A percentile compares a stretch with the other conserved stretches of the same genome.
phyloP scores from a whole-genome alignment of 2,329 filamentous ascomycete species.

The Epichloe bromicola region DNA sequence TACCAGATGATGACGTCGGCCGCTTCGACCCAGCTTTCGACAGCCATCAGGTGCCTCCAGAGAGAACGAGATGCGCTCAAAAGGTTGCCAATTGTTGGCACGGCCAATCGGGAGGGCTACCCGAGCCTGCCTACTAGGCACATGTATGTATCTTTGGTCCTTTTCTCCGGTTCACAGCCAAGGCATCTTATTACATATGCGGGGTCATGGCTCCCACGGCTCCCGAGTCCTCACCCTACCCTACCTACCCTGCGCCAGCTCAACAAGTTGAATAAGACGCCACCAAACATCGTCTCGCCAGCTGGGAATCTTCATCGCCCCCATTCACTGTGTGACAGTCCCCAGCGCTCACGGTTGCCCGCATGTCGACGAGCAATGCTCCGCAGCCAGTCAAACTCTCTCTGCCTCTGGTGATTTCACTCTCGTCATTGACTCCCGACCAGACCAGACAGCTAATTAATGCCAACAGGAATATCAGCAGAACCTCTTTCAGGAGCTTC shows the following conservation, averaged over 20 bases:
- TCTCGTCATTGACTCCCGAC: not conserved
- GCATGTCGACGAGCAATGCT: constrained; percentile 41
- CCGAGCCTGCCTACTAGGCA: too few species aligned
- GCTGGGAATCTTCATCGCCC: not conserved
- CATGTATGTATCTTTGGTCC: too few species aligned
- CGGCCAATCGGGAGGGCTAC: too few species aligned
- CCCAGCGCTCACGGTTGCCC: constrained; percentile 8
- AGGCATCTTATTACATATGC: too few species aligned
- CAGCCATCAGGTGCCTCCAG: not conserved
- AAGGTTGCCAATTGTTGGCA: too few species aligned
- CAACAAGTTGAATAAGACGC: too few species aligned
- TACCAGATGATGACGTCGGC: constrained; percentile 5
- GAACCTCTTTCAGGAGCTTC: constrained; percentile 81
- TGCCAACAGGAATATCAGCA: constrained; percentile 69
- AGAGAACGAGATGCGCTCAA: not conserved
- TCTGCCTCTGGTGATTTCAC: constrained; percentile 38
- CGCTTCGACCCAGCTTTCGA: not conserved
- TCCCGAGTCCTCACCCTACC: too few species aligned
- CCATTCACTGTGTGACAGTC: not conserved
- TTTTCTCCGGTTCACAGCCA: too few species aligned
- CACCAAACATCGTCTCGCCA: too few species aligned
- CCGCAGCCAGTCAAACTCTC: constrained; percentile 68
- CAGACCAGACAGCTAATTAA: not conserved
- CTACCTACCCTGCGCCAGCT: too few species aligned
- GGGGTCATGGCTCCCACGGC: too few species aligned